phyloP scores from a whole-genome alignment of 306 rosid species.

The Comarum palustre region DNA sequence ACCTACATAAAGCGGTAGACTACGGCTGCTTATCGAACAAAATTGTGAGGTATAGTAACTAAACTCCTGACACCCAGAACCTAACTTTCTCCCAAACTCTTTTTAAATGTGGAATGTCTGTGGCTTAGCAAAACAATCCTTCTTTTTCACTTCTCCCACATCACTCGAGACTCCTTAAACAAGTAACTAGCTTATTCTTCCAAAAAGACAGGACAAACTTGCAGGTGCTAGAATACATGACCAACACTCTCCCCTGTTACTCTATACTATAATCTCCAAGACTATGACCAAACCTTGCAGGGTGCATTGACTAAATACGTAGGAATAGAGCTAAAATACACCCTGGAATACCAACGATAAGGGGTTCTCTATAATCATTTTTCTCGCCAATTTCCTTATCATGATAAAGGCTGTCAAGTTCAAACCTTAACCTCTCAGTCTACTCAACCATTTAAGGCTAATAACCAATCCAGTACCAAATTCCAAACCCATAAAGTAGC shows the following conservation, averaged over 20 bases:
- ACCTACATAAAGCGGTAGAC: neutral
- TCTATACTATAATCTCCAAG: neutral
- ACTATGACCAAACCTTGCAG: neutral
- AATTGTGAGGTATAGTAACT: neutral
- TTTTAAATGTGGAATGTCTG: neutral
- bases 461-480: neutral
- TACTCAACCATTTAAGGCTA: neutral
- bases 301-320: neutral
- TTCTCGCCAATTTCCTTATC: neutral
- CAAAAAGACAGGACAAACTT: neutral
- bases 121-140: neutral
- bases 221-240: neutral
- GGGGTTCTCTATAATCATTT: neutral
- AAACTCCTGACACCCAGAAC: neutral
- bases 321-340: neutral
- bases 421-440: neutral
- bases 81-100: neutral
- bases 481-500: neutral
- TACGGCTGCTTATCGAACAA: neutral
- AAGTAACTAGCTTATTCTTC: neutral
- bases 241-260: neutral
- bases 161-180: neutral
- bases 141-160: too few species aligned
- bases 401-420: neutral
- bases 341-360: conserved; percentile 8